Base-by-base conservation (phyloP, 345 rosid species). In the Eucalyptus guilfoylei region DNA sequence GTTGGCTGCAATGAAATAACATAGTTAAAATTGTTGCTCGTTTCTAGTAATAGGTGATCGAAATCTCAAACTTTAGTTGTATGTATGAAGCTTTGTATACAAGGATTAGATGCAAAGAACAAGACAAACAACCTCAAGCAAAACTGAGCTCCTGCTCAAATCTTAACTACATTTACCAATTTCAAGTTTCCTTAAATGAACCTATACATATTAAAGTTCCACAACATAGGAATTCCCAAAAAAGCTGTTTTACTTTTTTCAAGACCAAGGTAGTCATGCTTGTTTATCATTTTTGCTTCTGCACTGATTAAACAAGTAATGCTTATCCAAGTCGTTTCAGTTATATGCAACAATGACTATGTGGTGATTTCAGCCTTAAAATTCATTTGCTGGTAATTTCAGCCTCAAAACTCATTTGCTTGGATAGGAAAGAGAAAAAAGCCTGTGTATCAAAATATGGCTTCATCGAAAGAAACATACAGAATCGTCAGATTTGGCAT, bases 401-500 rank as follows among this genome's bases (percentile, higher is more conserved):
- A 86, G 32, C 52, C 30, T 86, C 11, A 86, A 86, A 49, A 13
- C 8, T 58, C 48, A 86, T 50, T 34, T 86, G 24, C 14, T 21
- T 86, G 44, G 40, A 8, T 32, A 32, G 49, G 5, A 89, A 42
- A 48, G 45, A 32, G 67, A 17, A 34, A 67, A 37, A 72, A 72
- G 45, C 45, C 9, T 72, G 34, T 86, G 54, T 37, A 40, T 42
- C 14, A 47, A 60, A 40, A 58, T 48, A 30, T 6, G 44, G 52
- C 34, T 52, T 42, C 32, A 44, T 72, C 45, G 49, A 19, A 86
- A 23, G 44, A 60, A 92, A 87, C 98, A 69, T 95, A 98, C 99
- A 98, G 90, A 89, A 98, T 95, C 89, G 90, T 95, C 89, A 98
- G 90, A 4, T 55, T 89, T 26, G 98, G 99, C 96, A 95, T 89